Evolutionary conservation across 306 rosid species (phyloP), one percentile per base, ranked within the genome.

Genomic region (Casuarina equisetifolia): DNA sequence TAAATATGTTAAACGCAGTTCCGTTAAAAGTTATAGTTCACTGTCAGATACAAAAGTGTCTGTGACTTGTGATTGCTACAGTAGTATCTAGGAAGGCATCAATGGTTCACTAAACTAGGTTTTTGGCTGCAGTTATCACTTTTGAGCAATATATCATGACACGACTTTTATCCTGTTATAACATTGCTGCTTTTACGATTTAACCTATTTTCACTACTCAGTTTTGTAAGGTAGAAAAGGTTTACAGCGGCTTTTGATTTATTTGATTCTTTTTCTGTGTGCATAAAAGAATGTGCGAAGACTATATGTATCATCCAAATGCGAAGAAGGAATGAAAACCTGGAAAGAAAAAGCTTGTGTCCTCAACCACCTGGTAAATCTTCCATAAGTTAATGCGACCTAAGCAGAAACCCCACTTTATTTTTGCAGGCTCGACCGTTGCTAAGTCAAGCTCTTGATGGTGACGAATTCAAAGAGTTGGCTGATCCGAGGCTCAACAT

Each of bases 371-470:
- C 9, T 58, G 49, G 71, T 75, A 73, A 25, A 20, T 49, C 17
- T 57, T 79, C 53, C 39, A 45, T 25, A 67, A 74, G 16, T 68
- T 44, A 19, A 49, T 54, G 78, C 76, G 83, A 85, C 16, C 64
- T 84, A 78, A 82, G 74, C 54, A 83, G 67, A 58, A 40, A 57
- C 45, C 64, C 55, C 1, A 36, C 73, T 72, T 48, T 44, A 62
- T 79, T 55, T 84, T 82, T 63, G 32, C 88, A 94, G 97, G 98
- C 97, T 69, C 97, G 98, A 61, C 97, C 97, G 15, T 76, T 90
- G 71, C 85, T 95, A 80, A 82, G 87, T 76, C 82, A 79, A 63
- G 93, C 95, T 62, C 83, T 95, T 39, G 91, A 92, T 40, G 84
- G 69, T 61, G 89, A 80, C 72, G 91, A 95, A 54, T 88, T 84